A percentile compares a stretch with the other conserved stretches of the same genome.
Evolutionary conservation across 495 filamentous ascomycete genomes (phyloP).

Genomic region (Aspergillus nanangensis): DNA sequence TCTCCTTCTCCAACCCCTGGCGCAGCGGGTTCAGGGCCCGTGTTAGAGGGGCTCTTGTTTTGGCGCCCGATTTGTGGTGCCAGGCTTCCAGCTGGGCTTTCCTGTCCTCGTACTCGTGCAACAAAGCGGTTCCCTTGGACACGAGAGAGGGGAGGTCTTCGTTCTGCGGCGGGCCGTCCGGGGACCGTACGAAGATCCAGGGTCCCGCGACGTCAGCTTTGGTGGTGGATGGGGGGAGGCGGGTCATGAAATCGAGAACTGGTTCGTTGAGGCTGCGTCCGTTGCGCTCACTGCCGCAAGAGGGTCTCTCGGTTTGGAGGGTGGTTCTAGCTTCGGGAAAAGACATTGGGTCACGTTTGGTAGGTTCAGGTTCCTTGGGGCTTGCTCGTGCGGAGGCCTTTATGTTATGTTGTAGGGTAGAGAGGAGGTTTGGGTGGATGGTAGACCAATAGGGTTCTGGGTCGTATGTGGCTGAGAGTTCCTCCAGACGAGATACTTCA

Average conservation of each 20-base stretch:
- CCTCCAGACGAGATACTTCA: slow-evolving; percentile 32
- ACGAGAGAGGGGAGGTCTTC: slow-evolving; percentile 38
- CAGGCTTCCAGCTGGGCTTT: slow-evolving; percentile 32
- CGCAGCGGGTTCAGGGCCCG: slow-evolving; percentile 50
- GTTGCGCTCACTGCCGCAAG: slow-evolving; percentile 1
- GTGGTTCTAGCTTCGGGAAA: slow-evolving; percentile 34
- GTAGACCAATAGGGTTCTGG: slow-evolving; percentile 41
- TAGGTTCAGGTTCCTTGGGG: neutral
- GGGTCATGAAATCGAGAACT: slow-evolving; percentile 55
- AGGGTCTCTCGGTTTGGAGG: neutral
- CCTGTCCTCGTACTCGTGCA: slow-evolving; percentile 37
- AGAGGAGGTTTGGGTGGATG: slow-evolving; percentile 26
- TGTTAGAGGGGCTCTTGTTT: slow-evolving; percentile 34
- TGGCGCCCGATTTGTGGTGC: slow-evolving; percentile 29
- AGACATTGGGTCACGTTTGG: slow-evolving; percentile 14
- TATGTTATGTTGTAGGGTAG: slow-evolving; percentile 21
- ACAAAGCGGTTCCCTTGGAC: slow-evolving; percentile 34
- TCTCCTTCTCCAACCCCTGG: slow-evolving; percentile 42
- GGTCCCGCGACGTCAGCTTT: slow-evolving; percentile 27
- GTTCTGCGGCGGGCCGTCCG: slow-evolving; percentile 23
- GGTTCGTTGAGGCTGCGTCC: slow-evolving; percentile 49
- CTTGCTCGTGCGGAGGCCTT: neutral
- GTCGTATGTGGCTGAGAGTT: slow-evolving; percentile 36
- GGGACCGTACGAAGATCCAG: slow-evolving; percentile 69
- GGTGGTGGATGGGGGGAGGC: slow-evolving; percentile 62